Evolutionary conservation across 805 yeast genomes (phyloP).

Genomic region (Zygotorulaspora chibaensis): DNA sequence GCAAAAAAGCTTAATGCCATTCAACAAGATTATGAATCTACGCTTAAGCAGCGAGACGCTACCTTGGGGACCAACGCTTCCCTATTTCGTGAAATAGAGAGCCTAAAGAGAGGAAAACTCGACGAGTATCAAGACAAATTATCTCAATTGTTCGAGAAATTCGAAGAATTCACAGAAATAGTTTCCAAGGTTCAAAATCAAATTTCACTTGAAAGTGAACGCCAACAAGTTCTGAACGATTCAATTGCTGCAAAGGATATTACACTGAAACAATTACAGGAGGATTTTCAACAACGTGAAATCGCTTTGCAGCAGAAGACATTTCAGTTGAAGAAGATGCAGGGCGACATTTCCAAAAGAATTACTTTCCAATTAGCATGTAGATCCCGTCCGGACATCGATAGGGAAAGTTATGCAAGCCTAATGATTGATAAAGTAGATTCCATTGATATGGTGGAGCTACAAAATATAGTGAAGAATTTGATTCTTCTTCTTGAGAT

Average conservation of each 20-base stretch:
- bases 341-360: constrained; percentile 25
- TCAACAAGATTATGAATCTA: constrained; percentile 7
- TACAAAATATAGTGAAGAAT: constrained; percentile 37
- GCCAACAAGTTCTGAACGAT: constrained; percentile 1
- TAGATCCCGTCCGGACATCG: constrained; percentile 28
- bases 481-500: constrained; percentile 32
- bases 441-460: constrained; percentile 25
- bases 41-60: constrained; percentile 10
- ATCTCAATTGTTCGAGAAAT: constrained; percentile 4
- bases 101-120: constrained; percentile 4
- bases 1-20: constrained; percentile 6
- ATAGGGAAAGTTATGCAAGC: constrained; percentile 16
- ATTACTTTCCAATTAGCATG: constrained; percentile 23
- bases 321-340: constrained; percentile 4
- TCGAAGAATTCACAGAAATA: constrained; percentile 3
- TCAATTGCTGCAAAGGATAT: constrained; percentile 6
- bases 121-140: constrained; percentile 9
- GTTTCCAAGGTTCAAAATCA: constrained; percentile 4
- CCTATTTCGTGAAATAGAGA: constrained; percentile 9
- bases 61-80: constrained; percentile 4
- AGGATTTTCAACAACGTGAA: not conserved
- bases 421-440: constrained; percentile 32
- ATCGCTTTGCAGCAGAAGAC: constrained; percentile 3
- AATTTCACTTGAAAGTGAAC: constrained; percentile 1
- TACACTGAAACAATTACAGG: constrained; percentile 1